These are phyloP conservation scores for Rhizopogon vesiculosus DNA, from an alignment of 768 basidiomycete genomes.

Conservation along the genomic window DNA sequence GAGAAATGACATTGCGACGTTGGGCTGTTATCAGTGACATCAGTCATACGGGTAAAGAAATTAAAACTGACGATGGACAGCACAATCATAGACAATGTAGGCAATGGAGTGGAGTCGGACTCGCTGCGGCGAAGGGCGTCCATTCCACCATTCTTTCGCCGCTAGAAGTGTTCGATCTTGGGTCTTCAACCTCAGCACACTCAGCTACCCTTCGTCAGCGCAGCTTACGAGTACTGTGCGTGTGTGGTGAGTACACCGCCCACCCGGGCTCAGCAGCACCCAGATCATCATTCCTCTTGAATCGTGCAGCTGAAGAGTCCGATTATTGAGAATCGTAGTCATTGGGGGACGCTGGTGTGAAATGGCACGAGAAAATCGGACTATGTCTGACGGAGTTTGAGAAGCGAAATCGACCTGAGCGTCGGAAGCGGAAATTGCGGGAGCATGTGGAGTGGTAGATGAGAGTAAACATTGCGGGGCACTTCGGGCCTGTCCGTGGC, in stretches of 20 bases:
- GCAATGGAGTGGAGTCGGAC: too few species aligned
- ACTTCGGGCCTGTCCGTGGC: constrained; percentile 37
- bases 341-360: constrained; percentile 52
- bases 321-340: constrained; percentile 28
- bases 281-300: constrained; percentile 1
- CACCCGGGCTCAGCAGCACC: constrained; percentile 31
- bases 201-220: constrained; percentile 46
- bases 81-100: too few species aligned
- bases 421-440: constrained; percentile 50
- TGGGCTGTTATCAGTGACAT: constrained; percentile 24
- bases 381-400: constrained; percentile 54
- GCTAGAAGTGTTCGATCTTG: constrained; percentile 50
- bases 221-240: constrained; percentile 51
- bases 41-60: background rate
- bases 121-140: too few species aligned
- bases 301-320: constrained; percentile 38
- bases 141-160: constrained; percentile 78
- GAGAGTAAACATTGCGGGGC: constrained; percentile 37
- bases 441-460: constrained; percentile 43
- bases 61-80: too few species aligned
- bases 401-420: constrained; percentile 51
- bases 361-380: constrained; percentile 56
- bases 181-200: constrained; percentile 54
- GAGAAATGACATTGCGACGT: constrained; percentile 87
- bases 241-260: constrained; percentile 37